Evolutionary conservation across 495 filamentous ascomycete genomes (phyloP).

Genomic region (Aspergillus asperescens): DNA sequence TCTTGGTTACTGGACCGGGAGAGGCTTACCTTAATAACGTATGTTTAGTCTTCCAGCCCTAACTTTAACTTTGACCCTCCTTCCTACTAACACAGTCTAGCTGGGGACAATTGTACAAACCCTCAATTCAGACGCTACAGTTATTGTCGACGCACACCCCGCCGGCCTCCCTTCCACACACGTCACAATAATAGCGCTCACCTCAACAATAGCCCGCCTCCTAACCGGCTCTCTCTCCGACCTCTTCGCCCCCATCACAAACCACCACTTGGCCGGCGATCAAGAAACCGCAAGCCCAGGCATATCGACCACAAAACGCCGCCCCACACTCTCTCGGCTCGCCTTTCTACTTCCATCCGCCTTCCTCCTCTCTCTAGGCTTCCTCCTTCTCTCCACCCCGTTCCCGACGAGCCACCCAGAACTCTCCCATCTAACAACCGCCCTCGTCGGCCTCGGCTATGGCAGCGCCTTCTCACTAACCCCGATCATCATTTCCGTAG

Average conservation of each 20-base stretch:
- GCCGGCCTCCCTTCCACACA: slow-evolving; percentile 74
- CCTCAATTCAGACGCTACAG: slow-evolving; percentile 58
- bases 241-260: slow-evolving; percentile 64
- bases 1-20: slow-evolving; percentile 87
- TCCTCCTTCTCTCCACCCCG: slow-evolving; percentile 68
- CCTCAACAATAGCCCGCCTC: slow-evolving; percentile 83
- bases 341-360: slow-evolving; percentile 71
- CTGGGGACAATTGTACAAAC: slow-evolving; percentile 88
- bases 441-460: slow-evolving; percentile 81
- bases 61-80: background rate
- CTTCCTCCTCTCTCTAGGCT: slow-evolving; percentile 68
- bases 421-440: slow-evolving; percentile 75
- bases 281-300: slow-evolving; percentile 26
- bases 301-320: slow-evolving; percentile 26
- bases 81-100: slow-evolving; percentile 25
- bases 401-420: slow-evolving; percentile 58
- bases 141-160: slow-evolving; percentile 45
- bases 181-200: slow-evolving; percentile 84
- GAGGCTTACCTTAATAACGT: slow-evolving; percentile 96
- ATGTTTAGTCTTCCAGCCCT: slow-evolving; percentile 6
- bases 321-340: slow-evolving; percentile 66
- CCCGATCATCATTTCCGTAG: slow-evolving; percentile 86
- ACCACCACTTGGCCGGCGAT: slow-evolving; percentile 35
- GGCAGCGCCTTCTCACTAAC: slow-evolving; percentile 83
- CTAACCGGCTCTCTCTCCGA: slow-evolving; percentile 82